Base-by-base conservation (phyloP, 2,329 filamentous ascomycete species). In the Rhynchosporium graminicola region DNA sequence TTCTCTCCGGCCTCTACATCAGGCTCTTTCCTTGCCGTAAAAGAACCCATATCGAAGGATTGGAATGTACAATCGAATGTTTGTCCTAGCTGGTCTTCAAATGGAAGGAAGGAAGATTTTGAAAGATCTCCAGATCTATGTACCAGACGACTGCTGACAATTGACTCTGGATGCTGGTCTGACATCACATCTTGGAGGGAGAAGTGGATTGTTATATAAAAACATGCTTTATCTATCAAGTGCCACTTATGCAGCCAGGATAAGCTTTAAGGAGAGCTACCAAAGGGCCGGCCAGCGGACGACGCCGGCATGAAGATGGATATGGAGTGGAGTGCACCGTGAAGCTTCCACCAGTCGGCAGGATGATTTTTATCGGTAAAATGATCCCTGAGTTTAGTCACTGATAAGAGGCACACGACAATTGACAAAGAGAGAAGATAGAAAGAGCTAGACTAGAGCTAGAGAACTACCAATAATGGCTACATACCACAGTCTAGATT, bases 1-100 rank as follows among this genome's bases (percentile, higher is more conserved):
- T 72, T 71, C 52, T 68, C 70, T 12, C 62, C 60, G 9, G 70
- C 63, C 64, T 74, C 73, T 54, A 72, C 64, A 64, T 73, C 71
- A 29, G 62, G 62, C 13, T 64, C 54, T 12, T 57, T 58, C 56
- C 67, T 67, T 15, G 63, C 61, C 42, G 65, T 61, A 46, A 67
- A 67, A 45, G 60, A 36, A 55, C 50, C 65, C 65, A 67, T 67
- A 38, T 38, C 45, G 46, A 47, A 48, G 26, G 40, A 36, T 28
- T 4, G 51, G 36, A 36, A 48, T 33, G 28, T 51, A 40, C 29
- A 47, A 38, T 59, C 40, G 60, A 63, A 20, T 57, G 13, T 51
- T 12, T 4, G 31, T 43, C 12, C 3, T 33, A 26, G 56, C 40
- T 28, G 50, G n/a, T 33, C 36, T 33, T 40, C 47, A 33, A 55